These are phyloP conservation scores for Chlorociboria aeruginascens DNA, from an alignment of 495 filamentous ascomycete species.

Conservation along the genomic window DNA sequence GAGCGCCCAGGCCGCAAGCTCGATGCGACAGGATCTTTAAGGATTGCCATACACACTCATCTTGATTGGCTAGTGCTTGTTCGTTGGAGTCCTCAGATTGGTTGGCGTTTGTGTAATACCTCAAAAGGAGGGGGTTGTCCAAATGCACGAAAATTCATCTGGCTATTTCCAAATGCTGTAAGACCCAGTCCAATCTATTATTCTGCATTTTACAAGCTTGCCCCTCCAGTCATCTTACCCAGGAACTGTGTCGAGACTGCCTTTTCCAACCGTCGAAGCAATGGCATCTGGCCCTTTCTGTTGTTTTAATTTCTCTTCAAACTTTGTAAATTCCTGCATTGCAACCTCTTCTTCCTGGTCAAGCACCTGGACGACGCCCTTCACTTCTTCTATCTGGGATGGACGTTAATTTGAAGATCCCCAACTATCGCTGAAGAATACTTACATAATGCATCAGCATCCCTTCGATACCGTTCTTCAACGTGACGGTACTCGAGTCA, in stretches of 20 bases:
- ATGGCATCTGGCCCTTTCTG: slow-evolving; percentile 47
- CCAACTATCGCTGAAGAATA: slow-evolving; percentile 6
- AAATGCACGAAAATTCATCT: no score
- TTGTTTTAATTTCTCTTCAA: slow-evolving; percentile 83
- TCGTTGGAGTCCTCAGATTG: no score
- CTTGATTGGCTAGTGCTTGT: no score
- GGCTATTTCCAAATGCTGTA: no score
- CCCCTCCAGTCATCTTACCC: slow-evolving; percentile 21
- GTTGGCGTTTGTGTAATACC: no score
- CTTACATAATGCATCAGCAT: slow-evolving; percentile 74
- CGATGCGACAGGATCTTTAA: no score
- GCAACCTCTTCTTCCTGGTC: slow-evolving; percentile 90
- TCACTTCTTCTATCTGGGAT: slow-evolving; percentile 81
- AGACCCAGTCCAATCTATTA: no score
- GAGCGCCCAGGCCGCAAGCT: no score
- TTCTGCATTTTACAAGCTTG: no score
- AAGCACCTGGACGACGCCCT: slow-evolving; percentile 81
- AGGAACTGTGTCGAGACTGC: slow-evolving; percentile 49
- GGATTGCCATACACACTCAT: no score
- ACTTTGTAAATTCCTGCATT: slow-evolving; percentile 82
- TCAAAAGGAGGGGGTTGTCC: no score
- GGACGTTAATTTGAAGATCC: background rate
- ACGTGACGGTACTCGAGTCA: slow-evolving; percentile 87
- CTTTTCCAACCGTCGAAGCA: slow-evolving; percentile 52
- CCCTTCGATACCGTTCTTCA: slow-evolving; percentile 94